Evolutionary conservation across 176 grass and related monocot genomes (phyloP).

Genomic region (Triticum dicoccoides): DNA sequence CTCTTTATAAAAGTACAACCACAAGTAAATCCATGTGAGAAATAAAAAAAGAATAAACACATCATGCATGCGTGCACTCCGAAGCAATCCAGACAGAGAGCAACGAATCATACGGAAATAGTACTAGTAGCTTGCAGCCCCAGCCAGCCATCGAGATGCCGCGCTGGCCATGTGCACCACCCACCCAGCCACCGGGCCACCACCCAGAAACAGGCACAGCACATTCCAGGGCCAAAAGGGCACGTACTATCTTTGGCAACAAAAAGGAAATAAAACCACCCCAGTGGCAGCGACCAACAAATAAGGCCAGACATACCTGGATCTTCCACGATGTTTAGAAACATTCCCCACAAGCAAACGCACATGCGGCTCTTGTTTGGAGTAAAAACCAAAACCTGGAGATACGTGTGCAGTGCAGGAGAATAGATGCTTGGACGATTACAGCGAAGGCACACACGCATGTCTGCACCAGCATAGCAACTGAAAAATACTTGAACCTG

Average conservation of each 20-base stretch:
- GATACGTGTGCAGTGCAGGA: neutral
- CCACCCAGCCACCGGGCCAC: neutral
- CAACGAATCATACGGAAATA: neutral
- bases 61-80: neutral
- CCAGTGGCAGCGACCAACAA: neutral
- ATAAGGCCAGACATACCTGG: constrained; percentile 1
- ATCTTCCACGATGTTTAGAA: neutral
- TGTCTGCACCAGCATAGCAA: neutral
- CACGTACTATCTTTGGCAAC: neutral
- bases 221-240: neutral
- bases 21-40: no score
- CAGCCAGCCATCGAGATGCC: neutral
- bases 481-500: neutral
- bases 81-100: neutral
- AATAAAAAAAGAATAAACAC: no score
- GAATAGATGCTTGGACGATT: neutral
- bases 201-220: neutral
- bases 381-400: neutral
- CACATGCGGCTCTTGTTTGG: neutral
- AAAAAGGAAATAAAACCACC: neutral
- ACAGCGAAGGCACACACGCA: neutral
- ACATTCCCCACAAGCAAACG: neutral
- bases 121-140: neutral
- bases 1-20: no score
- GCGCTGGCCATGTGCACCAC: neutral